Base-by-base conservation (phyloP, 371 early-diverging fungal genomes). In the Actinomortierella wolfii region DNA sequence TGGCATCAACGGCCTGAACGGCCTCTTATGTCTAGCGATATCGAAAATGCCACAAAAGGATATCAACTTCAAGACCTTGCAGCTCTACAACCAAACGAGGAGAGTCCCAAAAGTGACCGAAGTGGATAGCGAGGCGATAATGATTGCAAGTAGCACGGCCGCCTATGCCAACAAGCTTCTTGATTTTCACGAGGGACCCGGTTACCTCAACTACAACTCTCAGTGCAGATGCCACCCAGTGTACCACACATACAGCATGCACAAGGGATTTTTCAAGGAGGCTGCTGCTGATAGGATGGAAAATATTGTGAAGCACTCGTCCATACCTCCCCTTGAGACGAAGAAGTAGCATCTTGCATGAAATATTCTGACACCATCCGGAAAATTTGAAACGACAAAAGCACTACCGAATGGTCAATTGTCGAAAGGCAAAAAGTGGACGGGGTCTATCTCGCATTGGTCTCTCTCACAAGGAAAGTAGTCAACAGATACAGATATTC, bases 51-150 rank as follows among this genome's bases (percentile, higher is more conserved):
- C 64, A 2, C 64, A 64, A 41, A 57, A 54, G 54, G 64, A 64
- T 28, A 64, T 57, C 39, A 64, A 64, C 23, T 45, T 43, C 57
- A 54, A 28, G 54, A 57, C 64, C 26, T 53, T 64, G 47, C 64
- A 54, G 53, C 54, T 57, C 44, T 57, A 53, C 54, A 48, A 49
- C 49, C 43, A 57, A 24, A 52, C 57, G 23, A 46, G 28, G 28
- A 49, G 7, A 34, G 54, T 57, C 24, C 64, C 64, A 13, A 49
- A 20, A 43, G 28, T 18, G 48, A 47, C 57, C 42, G 54, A 64
- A 26, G 57, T 64, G 6, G 64, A 64, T 29, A 54, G 58, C 43
- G 29, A 26, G 18, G 52, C 57, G 45, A 48, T 54, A 49, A 48
- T 57, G 29, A 64, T 57, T 20, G 57, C 54, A 2, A 54, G 48